These are phyloP conservation scores for Peniophora sp. DNA, from an alignment of 1,284 basidiomycete genomes.

Conservation along the genomic window DNA sequence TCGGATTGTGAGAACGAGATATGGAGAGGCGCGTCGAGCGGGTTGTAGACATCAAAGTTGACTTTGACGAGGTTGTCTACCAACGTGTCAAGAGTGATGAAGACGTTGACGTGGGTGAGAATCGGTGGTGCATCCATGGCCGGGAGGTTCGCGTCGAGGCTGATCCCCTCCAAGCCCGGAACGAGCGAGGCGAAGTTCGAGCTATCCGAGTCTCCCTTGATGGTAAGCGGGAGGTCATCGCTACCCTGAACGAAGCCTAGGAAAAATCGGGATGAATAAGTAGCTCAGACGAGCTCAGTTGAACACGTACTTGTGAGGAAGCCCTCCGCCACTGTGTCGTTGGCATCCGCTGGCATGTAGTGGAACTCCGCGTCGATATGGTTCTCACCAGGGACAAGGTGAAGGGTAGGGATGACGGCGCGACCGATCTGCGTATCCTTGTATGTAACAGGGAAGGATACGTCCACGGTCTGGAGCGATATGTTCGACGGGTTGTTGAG, in stretches of 20 bases:
- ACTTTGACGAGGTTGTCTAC: conserved; percentile 42
- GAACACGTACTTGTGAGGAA: conserved; percentile 6
- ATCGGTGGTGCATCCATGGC: conserved; percentile 36
- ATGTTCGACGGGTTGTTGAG: conserved; percentile 65
- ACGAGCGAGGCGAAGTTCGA: conserved; percentile 59
- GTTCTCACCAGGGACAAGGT: conserved; percentile 56
- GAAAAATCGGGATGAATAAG: conserved; percentile 35
- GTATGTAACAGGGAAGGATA: conserved; percentile 55
- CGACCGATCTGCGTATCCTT: conserved; percentile 48
- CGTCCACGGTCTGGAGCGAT: conserved; percentile 51
- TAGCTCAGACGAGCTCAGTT: background rate
- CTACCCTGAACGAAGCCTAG: conserved; percentile 43
- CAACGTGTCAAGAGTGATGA: conserved; percentile 41
- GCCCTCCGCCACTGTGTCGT: conserved; percentile 56
- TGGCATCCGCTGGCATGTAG: conserved; percentile 57
- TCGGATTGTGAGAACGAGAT: conserved; percentile 53
- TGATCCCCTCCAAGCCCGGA: conserved; percentile 49
- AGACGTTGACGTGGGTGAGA: conserved; percentile 37
- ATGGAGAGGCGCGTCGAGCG: conserved; percentile 45
- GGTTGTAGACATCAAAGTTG: conserved; percentile 54
- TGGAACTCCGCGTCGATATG: conserved; percentile 52
- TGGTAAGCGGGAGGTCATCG: conserved; percentile 39
- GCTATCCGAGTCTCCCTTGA: conserved; percentile 51
- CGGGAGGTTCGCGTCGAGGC: conserved; percentile 39
- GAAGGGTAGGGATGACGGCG: conserved; percentile 32